These are phyloP conservation scores for Solanum tarijense DNA, from an alignment of 257 asterid genomes.

Conservation along the genomic window DNA sequence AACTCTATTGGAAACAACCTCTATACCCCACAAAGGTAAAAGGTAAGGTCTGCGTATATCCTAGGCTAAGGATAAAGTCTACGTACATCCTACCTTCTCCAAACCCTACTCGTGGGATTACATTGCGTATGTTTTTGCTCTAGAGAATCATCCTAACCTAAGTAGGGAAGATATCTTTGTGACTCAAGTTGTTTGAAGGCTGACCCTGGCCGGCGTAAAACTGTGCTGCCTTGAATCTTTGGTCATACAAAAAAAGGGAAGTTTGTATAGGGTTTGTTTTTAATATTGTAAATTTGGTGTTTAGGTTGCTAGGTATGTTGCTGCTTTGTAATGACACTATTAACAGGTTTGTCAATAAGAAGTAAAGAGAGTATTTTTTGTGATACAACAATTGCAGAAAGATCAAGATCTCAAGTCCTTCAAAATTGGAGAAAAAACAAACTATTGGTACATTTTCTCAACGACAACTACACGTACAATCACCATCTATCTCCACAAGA, in stretches of 20 bases:
- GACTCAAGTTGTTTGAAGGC: not conserved
- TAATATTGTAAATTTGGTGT: not conserved
- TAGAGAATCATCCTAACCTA: not conserved
- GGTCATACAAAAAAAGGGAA: not conserved
- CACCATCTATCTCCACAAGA: constrained; percentile 23
- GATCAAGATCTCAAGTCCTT: not conserved
- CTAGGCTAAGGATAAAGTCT: too few relatives aligned
- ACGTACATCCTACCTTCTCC: not conserved
- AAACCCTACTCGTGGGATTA: not conserved
- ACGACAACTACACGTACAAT: not conserved
- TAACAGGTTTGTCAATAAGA: not conserved
- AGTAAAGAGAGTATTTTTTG: not conserved
- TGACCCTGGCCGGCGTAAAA: not conserved
- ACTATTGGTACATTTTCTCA: not conserved
- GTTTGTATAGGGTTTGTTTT: not conserved
- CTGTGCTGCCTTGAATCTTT: not conserved
- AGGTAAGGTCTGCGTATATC: not conserved
- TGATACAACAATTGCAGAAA: not conserved
- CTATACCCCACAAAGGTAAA: not conserved
- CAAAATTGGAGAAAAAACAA: not conserved
- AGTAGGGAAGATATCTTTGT: not conserved
- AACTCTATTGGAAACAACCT: not conserved
- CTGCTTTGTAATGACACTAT: not conserved
- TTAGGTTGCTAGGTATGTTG: not conserved
- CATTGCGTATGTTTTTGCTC: not conserved